Evolutionary conservation across 495 filamentous ascomycete genomes (phyloP).

Genomic region (Aspergillus affinis): DNA sequence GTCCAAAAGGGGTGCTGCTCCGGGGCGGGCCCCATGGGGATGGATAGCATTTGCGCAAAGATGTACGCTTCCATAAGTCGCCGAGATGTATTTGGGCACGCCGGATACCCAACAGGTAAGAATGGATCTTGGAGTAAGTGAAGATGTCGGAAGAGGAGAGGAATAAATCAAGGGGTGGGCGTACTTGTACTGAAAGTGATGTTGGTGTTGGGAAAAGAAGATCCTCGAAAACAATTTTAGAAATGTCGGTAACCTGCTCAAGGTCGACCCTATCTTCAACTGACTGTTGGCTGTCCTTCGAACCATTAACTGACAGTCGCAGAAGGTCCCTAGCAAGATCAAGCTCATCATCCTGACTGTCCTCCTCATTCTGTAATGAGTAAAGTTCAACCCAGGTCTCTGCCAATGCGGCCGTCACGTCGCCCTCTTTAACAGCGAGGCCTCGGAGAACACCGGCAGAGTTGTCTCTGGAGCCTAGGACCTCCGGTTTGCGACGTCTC

Average conservation of each 20-base stretch:
- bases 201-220: constrained; percentile 79
- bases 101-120: constrained; percentile 81
- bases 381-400: constrained; percentile 77
- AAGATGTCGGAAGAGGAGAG: constrained; percentile 71
- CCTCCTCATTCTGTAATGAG: constrained; percentile 68
- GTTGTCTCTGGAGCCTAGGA: constrained; percentile 21
- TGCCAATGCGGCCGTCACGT: constrained; percentile 70
- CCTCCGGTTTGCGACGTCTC: constrained; percentile 37
- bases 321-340: constrained; percentile 79
- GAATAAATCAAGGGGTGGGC: constrained; percentile 83
- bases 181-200: constrained; percentile 66
- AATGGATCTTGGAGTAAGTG: constrained; percentile 77
- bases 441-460: constrained; percentile 42
- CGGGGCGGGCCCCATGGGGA: constrained; percentile 63
- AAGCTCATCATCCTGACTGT: constrained; percentile 69
- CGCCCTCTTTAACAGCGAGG: constrained; percentile 79
- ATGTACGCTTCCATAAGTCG: constrained; percentile 79
- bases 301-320: constrained; percentile 58
- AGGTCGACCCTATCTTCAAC: constrained; percentile 33
- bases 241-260: constrained; percentile 28
- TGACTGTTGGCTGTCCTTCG: constrained; percentile 30
- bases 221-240: constrained; percentile 63
- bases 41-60: constrained; percentile 72
- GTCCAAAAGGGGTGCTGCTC: constrained; percentile 57
- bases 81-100: constrained; percentile 79